Percentiles rank a stretch among this genome's conserved stretches.
Evolutionary conservation across 1,284 basidiomycete genomes (phyloP).

Genomic region (Moniliophthora roreri): DNA sequence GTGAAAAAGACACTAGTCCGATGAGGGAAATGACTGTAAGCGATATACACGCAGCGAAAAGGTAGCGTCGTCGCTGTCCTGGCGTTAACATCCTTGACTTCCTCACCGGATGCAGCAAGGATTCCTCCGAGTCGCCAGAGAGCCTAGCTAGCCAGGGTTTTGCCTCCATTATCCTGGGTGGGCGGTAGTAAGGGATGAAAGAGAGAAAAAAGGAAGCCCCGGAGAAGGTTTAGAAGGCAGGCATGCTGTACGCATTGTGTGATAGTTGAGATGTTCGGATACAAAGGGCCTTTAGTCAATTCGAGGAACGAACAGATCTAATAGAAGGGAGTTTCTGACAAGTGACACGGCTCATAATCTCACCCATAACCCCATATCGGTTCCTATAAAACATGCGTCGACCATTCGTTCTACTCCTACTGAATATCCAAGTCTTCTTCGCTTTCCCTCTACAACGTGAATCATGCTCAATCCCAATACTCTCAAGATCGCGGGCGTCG

Average conservation of each 20-base stretch:
- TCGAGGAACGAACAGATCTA: too few species aligned
- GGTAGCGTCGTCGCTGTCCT: background rate
- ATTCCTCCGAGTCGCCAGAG: conserved; percentile 5
- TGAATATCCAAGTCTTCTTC: background rate
- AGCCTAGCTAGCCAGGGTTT: background rate
- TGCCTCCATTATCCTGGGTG: conserved; percentile 2
- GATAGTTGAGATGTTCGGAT: too few species aligned
- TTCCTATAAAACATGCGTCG: background rate
- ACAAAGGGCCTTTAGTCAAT: too few species aligned
- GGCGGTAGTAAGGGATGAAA: background rate
- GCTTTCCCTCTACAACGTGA: conserved; percentile 13
- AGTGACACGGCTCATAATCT: background rate
- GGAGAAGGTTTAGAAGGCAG: background rate
- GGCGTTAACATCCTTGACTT: background rate
- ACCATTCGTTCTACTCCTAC: background rate
- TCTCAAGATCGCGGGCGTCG: conserved; percentile 65
- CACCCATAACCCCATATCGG: background rate
- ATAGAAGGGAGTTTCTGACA: too few species aligned
- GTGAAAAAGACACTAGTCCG: conserved; percentile 28
- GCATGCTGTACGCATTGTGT: too few species aligned
- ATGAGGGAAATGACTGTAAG: conserved; percentile 36
- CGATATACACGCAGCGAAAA: conserved; percentile 15
- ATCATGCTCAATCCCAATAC: conserved; percentile 26
- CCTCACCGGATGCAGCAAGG: conserved; percentile 1
- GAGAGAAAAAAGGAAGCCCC: background rate